Evolutionary conservation across 208 protist genomes (phyloP).

Genomic region (Wallacemonas sp.): DNA sequence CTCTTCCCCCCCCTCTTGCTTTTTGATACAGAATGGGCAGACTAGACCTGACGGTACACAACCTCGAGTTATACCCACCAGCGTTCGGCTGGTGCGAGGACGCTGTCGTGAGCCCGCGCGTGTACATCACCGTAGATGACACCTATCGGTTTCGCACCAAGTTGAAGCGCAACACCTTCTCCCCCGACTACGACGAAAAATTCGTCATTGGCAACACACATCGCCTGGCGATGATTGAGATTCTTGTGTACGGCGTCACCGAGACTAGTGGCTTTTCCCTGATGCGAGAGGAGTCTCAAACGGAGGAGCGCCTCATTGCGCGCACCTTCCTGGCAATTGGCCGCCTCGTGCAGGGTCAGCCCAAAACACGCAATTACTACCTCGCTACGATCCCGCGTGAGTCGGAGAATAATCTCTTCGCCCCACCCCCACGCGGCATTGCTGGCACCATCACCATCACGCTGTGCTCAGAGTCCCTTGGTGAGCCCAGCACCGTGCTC

Average conservation of each 20-base stretch:
- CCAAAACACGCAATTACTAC: constrained; percentile 41
- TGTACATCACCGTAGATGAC: constrained; percentile 63
- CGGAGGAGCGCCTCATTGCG: constrained; percentile 47
- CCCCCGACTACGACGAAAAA: constrained; percentile 52
- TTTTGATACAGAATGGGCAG: constrained; percentile 48
- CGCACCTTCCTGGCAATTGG: constrained; percentile 68
- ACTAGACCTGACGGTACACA: constrained; percentile 57
- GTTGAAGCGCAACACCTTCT: constrained; percentile 39
- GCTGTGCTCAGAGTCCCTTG: constrained; percentile 60
- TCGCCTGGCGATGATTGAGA: constrained; percentile 68
- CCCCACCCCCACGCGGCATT: constrained; percentile 35
- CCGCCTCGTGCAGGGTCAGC: constrained; percentile 51
- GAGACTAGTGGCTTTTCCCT: constrained; percentile 28
- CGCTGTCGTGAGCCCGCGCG: constrained; percentile 40
- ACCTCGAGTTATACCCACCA: constrained; percentile 41
- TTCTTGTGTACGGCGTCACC: constrained; percentile 56
- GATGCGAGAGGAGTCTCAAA: background rate
- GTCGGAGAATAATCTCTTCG: constrained; percentile 10
- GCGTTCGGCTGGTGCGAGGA: constrained; percentile 28
- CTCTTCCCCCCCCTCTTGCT: background rate
- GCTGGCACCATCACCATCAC: constrained; percentile 69
- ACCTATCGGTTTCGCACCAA: constrained; percentile 72
- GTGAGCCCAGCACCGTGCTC: constrained; percentile 28
- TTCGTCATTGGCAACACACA: constrained; percentile 84
- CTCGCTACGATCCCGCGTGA: constrained; percentile 30